Percentiles rank a stretch among this genome's conserved stretches.
These are phyloP conservation scores for Fusarium sp. DNA, from an alignment of 2,329 filamentous ascomycete genomes.

Conservation along the genomic window DNA sequence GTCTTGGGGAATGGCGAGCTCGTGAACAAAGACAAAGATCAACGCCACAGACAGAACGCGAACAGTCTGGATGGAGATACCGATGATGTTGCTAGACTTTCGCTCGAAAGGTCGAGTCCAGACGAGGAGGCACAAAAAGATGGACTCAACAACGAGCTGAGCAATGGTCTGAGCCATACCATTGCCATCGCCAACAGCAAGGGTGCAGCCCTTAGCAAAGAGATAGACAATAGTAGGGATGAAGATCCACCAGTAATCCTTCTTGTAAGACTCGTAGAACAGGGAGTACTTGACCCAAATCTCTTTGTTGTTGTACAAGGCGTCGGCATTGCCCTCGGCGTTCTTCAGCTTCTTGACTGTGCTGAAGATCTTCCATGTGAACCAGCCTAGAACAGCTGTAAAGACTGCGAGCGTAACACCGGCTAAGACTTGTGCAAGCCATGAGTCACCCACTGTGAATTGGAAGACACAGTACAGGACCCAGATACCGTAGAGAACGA, in stretches of 20 bases:
- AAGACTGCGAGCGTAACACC: conserved; percentile 85
- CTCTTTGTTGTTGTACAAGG: conserved; percentile 88
- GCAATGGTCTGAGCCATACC: conserved; percentile 84
- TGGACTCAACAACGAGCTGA: conserved; percentile 83
- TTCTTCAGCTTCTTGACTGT: conserved; percentile 81
- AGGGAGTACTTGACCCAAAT: conserved; percentile 96
- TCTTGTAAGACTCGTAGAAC: conserved; percentile 97
- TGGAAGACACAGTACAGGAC: conserved; percentile 96
- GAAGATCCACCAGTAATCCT: conserved; percentile 97
- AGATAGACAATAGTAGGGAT: conserved; percentile 90
- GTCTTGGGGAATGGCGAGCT: conserved; percentile 89
- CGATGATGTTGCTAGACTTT: conserved; percentile 91
- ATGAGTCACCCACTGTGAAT: conserved; percentile 93
- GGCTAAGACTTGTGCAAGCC: conserved; percentile 88
- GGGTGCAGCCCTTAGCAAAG: conserved; percentile 87
- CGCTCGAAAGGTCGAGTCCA: conserved; percentile 91
- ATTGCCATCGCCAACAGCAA: conserved; percentile 87
- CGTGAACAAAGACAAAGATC: conserved; percentile 92
- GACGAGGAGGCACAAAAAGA: conserved; percentile 83
- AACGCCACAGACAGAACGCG: conserved; percentile 90
- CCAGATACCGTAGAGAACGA: conserved; percentile 95
- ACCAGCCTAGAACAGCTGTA: conserved; percentile 84
- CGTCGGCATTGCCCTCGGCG: conserved; percentile 77
- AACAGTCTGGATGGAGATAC: conserved; percentile 90
- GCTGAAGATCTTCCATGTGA: conserved; percentile 84